These are phyloP conservation scores for Mycogone perniciosa DNA, from an alignment of 2,329 filamentous ascomycete species.

Conservation along the genomic window DNA sequence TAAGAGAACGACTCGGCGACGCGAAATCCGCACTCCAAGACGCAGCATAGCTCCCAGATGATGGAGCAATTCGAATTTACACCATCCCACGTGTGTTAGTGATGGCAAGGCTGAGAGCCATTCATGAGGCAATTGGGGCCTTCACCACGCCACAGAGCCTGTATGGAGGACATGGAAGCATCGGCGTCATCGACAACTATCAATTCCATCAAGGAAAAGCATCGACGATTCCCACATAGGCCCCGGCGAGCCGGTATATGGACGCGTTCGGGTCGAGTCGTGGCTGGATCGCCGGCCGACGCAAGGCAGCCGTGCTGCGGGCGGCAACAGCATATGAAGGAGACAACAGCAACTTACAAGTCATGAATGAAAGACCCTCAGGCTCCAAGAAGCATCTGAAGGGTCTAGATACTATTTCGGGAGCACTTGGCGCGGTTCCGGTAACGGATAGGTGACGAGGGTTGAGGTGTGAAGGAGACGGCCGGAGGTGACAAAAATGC, in stretches of 20 bases:
- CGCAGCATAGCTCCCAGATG: constrained; percentile 17
- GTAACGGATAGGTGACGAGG: constrained; percentile 22
- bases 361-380: constrained; percentile 41
- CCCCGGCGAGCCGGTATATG: constrained; percentile 27
- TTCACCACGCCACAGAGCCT: constrained; percentile 17
- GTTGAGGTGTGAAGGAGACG: constrained; percentile 29
- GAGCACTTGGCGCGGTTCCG: constrained; percentile 19
- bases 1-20: constrained; percentile 25
- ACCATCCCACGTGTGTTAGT: constrained; percentile 37
- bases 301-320: constrained; percentile 29
- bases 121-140: constrained; percentile 39
- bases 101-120: constrained; percentile 43
- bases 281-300: constrained; percentile 32
- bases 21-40: constrained; percentile 17
- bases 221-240: constrained; percentile 19
- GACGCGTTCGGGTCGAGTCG: constrained; percentile 26
- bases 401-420: constrained; percentile 19
- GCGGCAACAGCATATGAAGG: constrained; percentile 22
- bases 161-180: constrained; percentile 20
- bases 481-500: constrained; percentile 30
- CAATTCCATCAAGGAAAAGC: constrained; percentile 30
- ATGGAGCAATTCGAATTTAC: constrained; percentile 35
- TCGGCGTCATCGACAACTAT: constrained; percentile 29
- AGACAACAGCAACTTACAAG: constrained; percentile 39
- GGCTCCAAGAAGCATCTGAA: constrained; percentile 27